These are phyloP conservation scores for Pestalotiopsis fici DNA, from an alignment of 2,329 filamentous ascomycete genomes.

Conservation along the genomic window DNA sequence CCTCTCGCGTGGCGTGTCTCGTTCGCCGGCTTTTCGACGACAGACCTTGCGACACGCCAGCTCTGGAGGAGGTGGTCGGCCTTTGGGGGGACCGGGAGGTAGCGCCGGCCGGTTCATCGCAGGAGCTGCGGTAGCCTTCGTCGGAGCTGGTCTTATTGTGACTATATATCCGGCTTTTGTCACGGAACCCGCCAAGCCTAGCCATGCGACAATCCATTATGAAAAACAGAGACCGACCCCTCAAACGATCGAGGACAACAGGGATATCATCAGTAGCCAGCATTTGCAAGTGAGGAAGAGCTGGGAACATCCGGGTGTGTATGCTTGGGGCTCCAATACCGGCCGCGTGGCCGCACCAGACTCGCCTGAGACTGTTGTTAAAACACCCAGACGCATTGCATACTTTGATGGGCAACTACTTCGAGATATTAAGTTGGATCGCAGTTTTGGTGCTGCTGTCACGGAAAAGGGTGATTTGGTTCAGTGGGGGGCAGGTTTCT, in stretches of 20 bases:
- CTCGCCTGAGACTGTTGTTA: conserved; percentile 75
- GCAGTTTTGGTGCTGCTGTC: conserved; percentile 81
- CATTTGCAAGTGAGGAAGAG: conserved; percentile 86
- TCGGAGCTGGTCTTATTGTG: conserved; percentile 23
- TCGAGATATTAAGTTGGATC: conserved; percentile 83
- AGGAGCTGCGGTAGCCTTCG: conserved; percentile 22
- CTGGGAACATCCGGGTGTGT: conserved; percentile 82
- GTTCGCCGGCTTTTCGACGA: neutral
- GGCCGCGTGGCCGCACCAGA: conserved; percentile 85
- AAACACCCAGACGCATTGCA: conserved; percentile 73
- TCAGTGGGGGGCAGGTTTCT: conserved; percentile 86
- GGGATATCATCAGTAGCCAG: conserved; percentile 79
- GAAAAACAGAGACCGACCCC: conserved; percentile 64
- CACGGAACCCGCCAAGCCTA: conserved; percentile 21
- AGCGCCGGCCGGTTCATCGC: conserved; percentile 19
- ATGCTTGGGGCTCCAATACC: conserved; percentile 88
- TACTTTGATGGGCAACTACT: conserved; percentile 86
- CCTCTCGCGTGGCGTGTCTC: conserved; percentile 17
- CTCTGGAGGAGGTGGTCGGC: conserved; percentile 15
- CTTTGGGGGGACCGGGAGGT: conserved; percentile 4
- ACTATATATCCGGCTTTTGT: conserved; percentile 20
- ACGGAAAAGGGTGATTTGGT: conserved; percentile 85
- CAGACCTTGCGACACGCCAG: conserved; percentile 22
- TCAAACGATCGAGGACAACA: conserved; percentile 68
- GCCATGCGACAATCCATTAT: conserved; percentile 60